Evolutionary conservation across 768 basidiomycete genomes (phyloP), one percentile per base, ranked within the genome.

Genomic region (Boletus rex-veris): DNA sequence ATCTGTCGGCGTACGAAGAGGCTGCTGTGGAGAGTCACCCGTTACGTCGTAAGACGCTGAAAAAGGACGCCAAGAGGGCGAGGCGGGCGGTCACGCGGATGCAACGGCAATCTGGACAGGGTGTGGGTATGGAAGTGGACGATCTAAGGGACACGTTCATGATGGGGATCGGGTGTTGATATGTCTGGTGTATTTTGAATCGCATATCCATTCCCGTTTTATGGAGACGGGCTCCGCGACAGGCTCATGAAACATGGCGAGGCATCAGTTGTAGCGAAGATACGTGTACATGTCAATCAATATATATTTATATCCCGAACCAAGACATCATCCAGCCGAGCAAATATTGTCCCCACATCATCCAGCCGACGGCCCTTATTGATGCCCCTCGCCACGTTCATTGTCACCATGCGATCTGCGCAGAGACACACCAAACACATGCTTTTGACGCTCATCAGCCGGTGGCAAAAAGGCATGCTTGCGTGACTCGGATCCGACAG

Each of bases 31-130:
- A 65, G 54, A 59, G 56, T 21, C 62, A 64, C 4, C 85, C 87
- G 14, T 58, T 90, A 56, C 81, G 75, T 51, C 71, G 86, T 55
- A 77, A 74, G 61, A 71, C 75, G 58, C 59, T 88, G 61, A 89
- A 88, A 72, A 78, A 72, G 63, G 85, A 83, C 42, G 79, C 80
- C 45, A 90, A 88, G 74, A 74, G 75, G 59, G 81, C 79, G 36
- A 75, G 82, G 61, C 82, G 81, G 65, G 77, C 79, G 5, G 77
- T 75, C 38, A 74, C 74, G 35, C 69, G 70, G 48, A 38, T 52
- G 36, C 52, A 50, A 4, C 50, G 37, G 39, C 44, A 35, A 18
- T 40, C 50, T 19, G 37, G 48, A 37, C 54, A 53, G 11, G 30
- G 40, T 4, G 47, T 12, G 15, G 61, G 65, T 6, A 73, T 77